These are phyloP conservation scores for Liquidambar formosana DNA, from an alignment of 164 flowering plant genomes.

Conservation along the genomic window DNA sequence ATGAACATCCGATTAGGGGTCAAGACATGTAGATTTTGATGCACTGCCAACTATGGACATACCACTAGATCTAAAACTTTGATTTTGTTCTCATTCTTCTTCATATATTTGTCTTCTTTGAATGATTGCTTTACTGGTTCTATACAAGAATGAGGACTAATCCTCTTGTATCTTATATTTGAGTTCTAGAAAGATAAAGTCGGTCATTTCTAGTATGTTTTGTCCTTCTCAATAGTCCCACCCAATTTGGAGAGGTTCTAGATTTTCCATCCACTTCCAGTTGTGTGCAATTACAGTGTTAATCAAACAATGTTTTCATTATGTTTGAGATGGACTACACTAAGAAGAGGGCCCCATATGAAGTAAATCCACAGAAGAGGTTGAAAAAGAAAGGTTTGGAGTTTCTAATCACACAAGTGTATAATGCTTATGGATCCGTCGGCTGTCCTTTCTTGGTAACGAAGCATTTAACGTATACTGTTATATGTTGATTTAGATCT, in stretches of 20 bases:
- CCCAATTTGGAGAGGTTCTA: background rate
- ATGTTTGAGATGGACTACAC: constrained; percentile 5
- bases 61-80: too few species aligned
- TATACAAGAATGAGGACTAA: background rate
- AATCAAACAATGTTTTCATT: background rate
- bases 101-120: background rate
- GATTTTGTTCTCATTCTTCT: too few species aligned
- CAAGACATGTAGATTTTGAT: too few species aligned
- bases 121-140: background rate
- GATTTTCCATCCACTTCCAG: background rate
- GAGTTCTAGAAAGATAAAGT: background rate
- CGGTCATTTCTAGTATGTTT: background rate
- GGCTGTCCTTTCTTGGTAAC: too few species aligned
- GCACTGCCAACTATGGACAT: too few species aligned
- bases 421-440: background rate
- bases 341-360: constrained; percentile 4
- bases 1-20: too few species aligned
- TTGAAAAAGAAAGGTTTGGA: constrained; percentile 14
- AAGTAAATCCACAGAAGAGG: constrained; percentile 1
- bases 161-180: background rate
- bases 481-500: too few species aligned
- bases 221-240: background rate
- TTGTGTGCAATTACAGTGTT: too few species aligned
- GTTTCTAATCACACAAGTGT: constrained; percentile 14
- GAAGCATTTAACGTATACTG: too few species aligned